Evolutionary conservation across 2,329 filamentous ascomycete species (phyloP).

Genomic region (Fusarium annulatum): DNA sequence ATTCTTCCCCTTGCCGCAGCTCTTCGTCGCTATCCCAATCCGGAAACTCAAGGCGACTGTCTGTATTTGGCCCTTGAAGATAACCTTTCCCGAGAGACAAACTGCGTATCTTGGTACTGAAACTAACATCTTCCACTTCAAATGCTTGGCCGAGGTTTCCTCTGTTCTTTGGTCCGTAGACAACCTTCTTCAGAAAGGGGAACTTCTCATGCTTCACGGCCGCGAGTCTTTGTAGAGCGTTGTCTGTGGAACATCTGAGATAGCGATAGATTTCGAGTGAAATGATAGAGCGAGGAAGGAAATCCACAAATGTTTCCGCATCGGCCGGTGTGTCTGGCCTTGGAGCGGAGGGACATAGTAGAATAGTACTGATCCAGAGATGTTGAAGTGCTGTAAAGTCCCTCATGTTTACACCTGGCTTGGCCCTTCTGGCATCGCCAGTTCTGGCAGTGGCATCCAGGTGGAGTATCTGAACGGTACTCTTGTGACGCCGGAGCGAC

Average conservation of each 20-base stretch:
- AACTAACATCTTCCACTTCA: background rate
- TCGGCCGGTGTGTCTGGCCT: background rate
- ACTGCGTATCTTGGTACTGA: background rate
- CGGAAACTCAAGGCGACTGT: background rate
- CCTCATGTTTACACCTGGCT: background rate
- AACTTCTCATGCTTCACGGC: background rate
- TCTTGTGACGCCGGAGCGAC: background rate
- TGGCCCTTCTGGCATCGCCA: rapidly evolving
- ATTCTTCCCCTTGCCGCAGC: background rate
- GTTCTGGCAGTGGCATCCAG: background rate
- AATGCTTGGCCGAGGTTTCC: background rate
- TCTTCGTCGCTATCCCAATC: background rate
- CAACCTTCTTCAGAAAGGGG: background rate
- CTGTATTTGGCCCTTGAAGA: background rate
- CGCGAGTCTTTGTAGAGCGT: background rate
- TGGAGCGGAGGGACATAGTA: background rate
- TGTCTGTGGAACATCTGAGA: rapidly evolving
- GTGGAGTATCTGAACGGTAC: background rate
- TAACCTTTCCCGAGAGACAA: background rate
- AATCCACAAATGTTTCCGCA: background rate
- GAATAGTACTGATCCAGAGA: background rate
- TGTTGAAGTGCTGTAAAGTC: background rate
- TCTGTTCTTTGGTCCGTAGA: background rate
- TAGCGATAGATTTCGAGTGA: background rate
- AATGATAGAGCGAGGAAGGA: background rate